Base-by-base conservation (phyloP, 371 early-diverging fungal genomes). In the Saksenaea oblongispora region DNA sequence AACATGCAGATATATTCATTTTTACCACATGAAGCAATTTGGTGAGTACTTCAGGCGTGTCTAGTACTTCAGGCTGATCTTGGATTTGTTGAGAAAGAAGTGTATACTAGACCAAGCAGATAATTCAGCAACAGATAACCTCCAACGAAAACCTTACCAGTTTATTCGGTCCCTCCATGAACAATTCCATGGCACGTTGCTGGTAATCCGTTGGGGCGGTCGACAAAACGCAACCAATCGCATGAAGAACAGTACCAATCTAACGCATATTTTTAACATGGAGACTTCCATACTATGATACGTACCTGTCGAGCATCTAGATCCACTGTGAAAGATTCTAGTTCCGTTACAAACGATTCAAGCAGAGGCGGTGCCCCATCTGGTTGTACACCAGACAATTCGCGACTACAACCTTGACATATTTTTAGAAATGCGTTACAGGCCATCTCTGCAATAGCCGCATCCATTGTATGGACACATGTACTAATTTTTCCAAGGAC, bases 391-490 rank as follows among this genome's bases (percentile, higher is more conserved):
- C 78, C 24, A 17, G 93, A 85, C 81, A 98, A 93, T 67, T 97
- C 95, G 18, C 89, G 86, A 28, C 89, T 88, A 76, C 97, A 94
- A 62, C 95, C 95, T 69, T 94, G 92, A 10, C 94, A 84, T 63
- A 99, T 95, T 69, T 95, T 97, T 55, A 95, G 89, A 72, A 99
- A 96, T 2, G 98, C 95, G 77, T 99, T 98, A 74, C 99, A 98
- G 5, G 99, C 99, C 99, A 99, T 99, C 69, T 99, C 99, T 72
- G 95, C 94, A 9, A 99, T 93, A 73, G 97, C 96, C 73, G 94
- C 93, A 71, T 98, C 95, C 13, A 87, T 73, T 74, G 97, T 97
- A 66, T 96, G 94, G 95, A 99, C 95, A 78, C 98, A 99, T 72
- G 95, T 95, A 72, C 98, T 95, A 28, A 98, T 83, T 74, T 98